These are phyloP conservation scores for Lactifluus pinguis DNA, from an alignment of 768 basidiomycete species.

Conservation along the genomic window DNA sequence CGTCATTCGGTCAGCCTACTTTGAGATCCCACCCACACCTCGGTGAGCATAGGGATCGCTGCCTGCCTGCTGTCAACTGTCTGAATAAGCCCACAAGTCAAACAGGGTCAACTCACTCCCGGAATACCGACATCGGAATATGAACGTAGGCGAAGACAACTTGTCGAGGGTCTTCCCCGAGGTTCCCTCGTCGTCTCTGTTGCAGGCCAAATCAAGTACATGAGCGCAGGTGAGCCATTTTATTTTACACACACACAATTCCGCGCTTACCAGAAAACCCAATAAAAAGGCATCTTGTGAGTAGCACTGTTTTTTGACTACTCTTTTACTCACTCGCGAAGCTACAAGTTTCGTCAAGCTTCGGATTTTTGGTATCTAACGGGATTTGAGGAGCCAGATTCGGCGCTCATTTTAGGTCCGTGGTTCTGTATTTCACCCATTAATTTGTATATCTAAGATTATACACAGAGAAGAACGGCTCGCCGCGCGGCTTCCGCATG, in stretches of 20 bases:
- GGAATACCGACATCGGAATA: constrained; percentile 38
- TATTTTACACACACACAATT: not conserved
- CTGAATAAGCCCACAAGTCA: constrained; percentile 16
- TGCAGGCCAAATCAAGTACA: constrained; percentile 38
- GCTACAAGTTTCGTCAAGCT: constrained; percentile 91
- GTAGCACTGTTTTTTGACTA: not conserved
- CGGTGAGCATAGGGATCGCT: constrained; percentile 5
- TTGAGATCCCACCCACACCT: constrained; percentile 38
- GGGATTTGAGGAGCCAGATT: constrained; percentile 89
- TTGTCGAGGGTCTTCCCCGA: constrained; percentile 35
- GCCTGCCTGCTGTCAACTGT: too few species aligned
- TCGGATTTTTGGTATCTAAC: constrained; percentile 96
- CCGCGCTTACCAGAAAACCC: not conserved
- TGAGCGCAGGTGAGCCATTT: constrained; percentile 25
- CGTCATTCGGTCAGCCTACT: constrained; percentile 36
- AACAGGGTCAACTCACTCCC: constrained; percentile 32
- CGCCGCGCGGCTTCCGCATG: constrained; percentile 75
- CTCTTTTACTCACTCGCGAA: constrained; percentile 25
- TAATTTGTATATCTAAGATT: too few species aligned
- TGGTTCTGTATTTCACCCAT: not conserved
- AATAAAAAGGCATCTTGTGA: constrained; percentile 16
- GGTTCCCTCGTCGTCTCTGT: constrained; percentile 36
- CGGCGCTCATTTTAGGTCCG: constrained; percentile 77
- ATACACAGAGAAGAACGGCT: constrained; percentile 48
- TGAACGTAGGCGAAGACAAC: constrained; percentile 29